Conservation (phyloP, 805 yeast species). For the Zygoascus bituminiphila region DNA sequence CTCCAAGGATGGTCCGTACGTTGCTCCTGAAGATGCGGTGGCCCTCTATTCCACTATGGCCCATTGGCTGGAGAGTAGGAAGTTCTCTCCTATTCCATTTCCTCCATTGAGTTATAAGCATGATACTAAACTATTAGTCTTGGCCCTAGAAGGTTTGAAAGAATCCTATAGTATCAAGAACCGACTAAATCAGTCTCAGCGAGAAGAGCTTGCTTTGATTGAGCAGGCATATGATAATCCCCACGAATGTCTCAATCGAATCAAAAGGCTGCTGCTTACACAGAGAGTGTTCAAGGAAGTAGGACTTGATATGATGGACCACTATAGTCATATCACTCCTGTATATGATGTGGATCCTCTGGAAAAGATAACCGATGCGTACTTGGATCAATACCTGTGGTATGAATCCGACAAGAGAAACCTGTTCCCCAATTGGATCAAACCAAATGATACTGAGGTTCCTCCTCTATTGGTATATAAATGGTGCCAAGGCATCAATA, state of each 20-base stretch:
- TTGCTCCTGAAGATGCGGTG: constrained; percentile 82
- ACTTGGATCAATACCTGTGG: constrained; percentile 92
- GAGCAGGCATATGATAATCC: constrained; percentile 98
- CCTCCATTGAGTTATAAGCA: constrained; percentile 90
- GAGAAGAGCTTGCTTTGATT: constrained; percentile 87
- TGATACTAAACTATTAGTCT: constrained; percentile 80
- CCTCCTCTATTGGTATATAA: constrained; percentile 88
- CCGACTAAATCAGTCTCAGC: constrained; percentile 72
- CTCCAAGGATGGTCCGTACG: constrained; percentile 79
- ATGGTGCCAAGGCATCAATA: constrained; percentile 89
- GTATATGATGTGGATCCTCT: constrained; percentile 83
- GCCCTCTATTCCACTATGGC: constrained; percentile 80
- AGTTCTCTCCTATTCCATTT: constrained; percentile 81
- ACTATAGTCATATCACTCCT: constrained; percentile 74
- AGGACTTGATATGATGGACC: constrained; percentile 82
- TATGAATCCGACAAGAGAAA: constrained; percentile 84
- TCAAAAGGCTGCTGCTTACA: constrained; percentile 73
- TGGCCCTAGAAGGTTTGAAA: constrained; percentile 83
- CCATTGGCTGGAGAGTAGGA: constrained; percentile 79
- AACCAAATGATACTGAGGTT: constrained; percentile 88
- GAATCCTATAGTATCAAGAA: constrained; percentile 70
- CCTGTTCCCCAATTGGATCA: constrained; percentile 91
- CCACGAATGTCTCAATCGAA: constrained; percentile 78
- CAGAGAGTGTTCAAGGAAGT: constrained; percentile 91
- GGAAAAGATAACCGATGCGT: constrained; percentile 94